Percentiles rank a stretch among this genome's conserved stretches.
Evolutionary conservation across 352 stramenopile species (phyloP).

Genomic region (Phytophthora podocarpi): DNA sequence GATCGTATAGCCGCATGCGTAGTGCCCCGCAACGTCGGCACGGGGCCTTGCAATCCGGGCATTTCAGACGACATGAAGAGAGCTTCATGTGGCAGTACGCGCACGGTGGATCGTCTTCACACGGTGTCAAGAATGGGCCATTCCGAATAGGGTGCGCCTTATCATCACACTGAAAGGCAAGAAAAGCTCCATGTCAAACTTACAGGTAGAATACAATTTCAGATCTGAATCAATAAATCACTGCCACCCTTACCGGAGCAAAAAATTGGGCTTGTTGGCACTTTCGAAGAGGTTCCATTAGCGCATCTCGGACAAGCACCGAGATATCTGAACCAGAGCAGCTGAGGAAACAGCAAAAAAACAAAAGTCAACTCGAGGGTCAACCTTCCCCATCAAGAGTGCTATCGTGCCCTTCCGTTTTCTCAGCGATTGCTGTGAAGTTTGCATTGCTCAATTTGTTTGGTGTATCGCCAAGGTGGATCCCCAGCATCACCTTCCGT

Average conservation of each 20-base stretch:
- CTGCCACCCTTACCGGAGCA: slow-evolving; percentile 50
- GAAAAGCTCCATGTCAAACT: neutral
- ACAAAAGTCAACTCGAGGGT: slow-evolving; percentile 1
- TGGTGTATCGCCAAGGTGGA: slow-evolving; percentile 97
- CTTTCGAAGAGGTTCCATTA: slow-evolving; percentile 97
- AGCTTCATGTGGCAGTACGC: slow-evolving; percentile 92
- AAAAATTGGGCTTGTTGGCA: slow-evolving; percentile 97
- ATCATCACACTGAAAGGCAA: slow-evolving; percentile 71
- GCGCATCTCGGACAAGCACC: slow-evolving; percentile 95
- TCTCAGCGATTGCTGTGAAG: slow-evolving; percentile 92
- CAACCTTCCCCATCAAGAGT: neutral
- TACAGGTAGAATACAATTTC: too few relatives aligned
- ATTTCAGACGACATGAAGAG: slow-evolving; percentile 71
- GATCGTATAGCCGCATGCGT: slow-evolving; percentile 87
- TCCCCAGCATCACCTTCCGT: slow-evolving; percentile 95
- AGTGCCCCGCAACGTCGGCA: slow-evolving; percentile 76
- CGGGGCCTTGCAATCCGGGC: slow-evolving; percentile 67
- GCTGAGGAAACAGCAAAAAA: slow-evolving; percentile 26
- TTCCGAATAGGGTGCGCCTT: slow-evolving; percentile 65
- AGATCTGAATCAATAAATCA: neutral
- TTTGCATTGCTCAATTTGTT: slow-evolving; percentile 94
- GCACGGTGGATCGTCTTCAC: slow-evolving; percentile 82
- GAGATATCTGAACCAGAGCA: slow-evolving; percentile 97
- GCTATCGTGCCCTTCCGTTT: slow-evolving; percentile 90
- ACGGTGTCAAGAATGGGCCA: slow-evolving; percentile 78